A percentile compares a stretch with the other conserved stretches of the same genome.
Conservation (phyloP, 441 rosid species). For the Adansonia grandidieri region DNA sequence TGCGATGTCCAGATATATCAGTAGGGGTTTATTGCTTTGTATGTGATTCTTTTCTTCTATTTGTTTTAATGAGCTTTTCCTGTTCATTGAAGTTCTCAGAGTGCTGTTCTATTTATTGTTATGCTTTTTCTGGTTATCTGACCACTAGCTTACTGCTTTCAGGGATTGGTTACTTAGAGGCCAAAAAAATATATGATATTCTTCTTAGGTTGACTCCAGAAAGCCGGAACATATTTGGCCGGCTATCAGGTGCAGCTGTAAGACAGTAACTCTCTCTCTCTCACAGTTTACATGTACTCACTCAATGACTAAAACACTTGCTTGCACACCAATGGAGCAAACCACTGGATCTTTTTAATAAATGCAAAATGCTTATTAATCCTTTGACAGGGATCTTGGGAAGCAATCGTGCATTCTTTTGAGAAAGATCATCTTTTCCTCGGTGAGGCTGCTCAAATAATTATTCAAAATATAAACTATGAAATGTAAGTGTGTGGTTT, state of each 20-base stretch:
- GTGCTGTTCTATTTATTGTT: neutral
- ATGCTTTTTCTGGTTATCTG: slow-evolving; percentile 18
- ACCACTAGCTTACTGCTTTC: slow-evolving; percentile 35
- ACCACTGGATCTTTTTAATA: neutral
- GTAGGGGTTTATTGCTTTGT: neutral
- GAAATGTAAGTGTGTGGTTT: slow-evolving; percentile 73
- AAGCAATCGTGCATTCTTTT: slow-evolving; percentile 73
- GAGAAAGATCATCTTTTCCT: slow-evolving; percentile 91
- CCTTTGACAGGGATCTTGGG: slow-evolving; percentile 80
- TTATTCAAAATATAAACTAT: slow-evolving; percentile 85
- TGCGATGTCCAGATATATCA: neutral
- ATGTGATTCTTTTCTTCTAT: neutral
- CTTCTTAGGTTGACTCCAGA: slow-evolving; percentile 81
- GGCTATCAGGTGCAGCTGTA: slow-evolving; percentile 93
- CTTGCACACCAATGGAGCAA: slow-evolving; percentile 1
- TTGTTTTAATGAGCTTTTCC: slow-evolving; percentile 5
- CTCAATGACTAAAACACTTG: slow-evolving; percentile 3
- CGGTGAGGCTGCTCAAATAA: slow-evolving; percentile 95
- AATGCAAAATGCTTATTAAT: slow-evolving; percentile 2
- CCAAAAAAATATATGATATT: slow-evolving; percentile 73
- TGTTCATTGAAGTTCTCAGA: slow-evolving; percentile 5
- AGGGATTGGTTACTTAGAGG: slow-evolving; percentile 89
- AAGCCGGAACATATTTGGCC: slow-evolving; percentile 89
- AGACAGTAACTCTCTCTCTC: slow-evolving; percentile 36
- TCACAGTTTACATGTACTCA: neutral